phyloP scores from a whole-genome alignment of 2,329 filamentous ascomycete genomes.

The Colletotrichum kahawae region DNA sequence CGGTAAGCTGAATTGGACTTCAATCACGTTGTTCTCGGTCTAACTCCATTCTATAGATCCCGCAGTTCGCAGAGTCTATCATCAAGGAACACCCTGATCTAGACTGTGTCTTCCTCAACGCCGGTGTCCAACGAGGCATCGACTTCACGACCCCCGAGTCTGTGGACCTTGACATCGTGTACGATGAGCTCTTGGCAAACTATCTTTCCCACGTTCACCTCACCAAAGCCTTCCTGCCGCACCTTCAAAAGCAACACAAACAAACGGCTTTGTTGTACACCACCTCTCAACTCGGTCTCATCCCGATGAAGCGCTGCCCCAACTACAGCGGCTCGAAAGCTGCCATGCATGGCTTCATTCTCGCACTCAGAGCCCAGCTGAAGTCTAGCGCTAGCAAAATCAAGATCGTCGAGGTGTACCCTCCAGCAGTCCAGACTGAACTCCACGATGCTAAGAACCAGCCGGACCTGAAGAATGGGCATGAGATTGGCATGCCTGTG shows the following conservation, averaged over 20 bases:
- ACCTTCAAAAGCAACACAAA: conserved; percentile 23
- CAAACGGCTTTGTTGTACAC: conserved; percentile 24
- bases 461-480: neutral
- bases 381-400: conserved; percentile 12
- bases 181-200: conserved; percentile 31
- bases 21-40: neutral
- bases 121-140: conserved; percentile 55
- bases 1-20: neutral
- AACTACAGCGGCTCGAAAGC: conserved; percentile 34
- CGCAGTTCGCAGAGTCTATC: conserved; percentile 22
- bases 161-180: conserved; percentile 33
- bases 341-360: conserved; percentile 29
- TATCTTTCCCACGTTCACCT: conserved; percentile 32
- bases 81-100: conserved; percentile 48
- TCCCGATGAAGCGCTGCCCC: conserved; percentile 16
- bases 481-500: conserved; percentile 38
- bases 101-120: conserved; percentile 62
- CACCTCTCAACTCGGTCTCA: conserved; percentile 21
- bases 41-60: neutral
- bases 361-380: conserved; percentile 24
- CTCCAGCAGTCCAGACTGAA: conserved; percentile 30
- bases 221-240: conserved; percentile 31
- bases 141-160: conserved; percentile 39
- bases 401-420: conserved; percentile 31
- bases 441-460: conserved; percentile 1